Conservation (phyloP, 176 grass and related monocot species). For the Secale cereale region DNA sequence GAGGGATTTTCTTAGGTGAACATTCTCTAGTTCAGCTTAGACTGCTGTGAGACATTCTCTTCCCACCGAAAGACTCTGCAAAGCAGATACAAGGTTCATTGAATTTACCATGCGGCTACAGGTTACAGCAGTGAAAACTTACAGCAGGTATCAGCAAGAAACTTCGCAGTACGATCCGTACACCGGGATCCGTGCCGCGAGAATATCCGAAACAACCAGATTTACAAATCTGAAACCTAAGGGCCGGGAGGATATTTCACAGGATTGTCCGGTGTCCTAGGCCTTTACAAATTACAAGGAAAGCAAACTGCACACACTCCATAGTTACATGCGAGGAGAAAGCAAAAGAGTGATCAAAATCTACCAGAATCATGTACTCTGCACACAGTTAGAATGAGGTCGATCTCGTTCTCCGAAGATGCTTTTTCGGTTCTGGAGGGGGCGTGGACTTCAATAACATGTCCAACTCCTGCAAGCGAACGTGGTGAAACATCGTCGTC, state of each 20-base stretch:
- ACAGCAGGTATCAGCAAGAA: neutral
- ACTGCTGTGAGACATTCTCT: neutral
- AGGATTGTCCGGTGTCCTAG: neutral
- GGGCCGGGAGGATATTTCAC: neutral
- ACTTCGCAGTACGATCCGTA: neutral
- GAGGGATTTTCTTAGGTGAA: neutral
- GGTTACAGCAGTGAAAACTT: neutral
- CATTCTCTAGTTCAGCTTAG: neutral
- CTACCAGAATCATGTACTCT: neutral
- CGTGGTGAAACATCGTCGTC: neutral
- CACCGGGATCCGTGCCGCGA: neutral
- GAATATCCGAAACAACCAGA: neutral
- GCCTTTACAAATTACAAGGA: neutral
- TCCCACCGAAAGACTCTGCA: neutral
- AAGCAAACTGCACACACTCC: neutral
- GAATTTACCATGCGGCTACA: neutral
- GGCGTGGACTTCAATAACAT: neutral
- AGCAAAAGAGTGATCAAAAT: neutral
- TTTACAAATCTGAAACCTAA: constrained; percentile 2
- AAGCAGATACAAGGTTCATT: neutral
- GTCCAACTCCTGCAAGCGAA: neutral
- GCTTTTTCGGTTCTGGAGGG: neutral
- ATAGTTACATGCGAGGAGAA: neutral
- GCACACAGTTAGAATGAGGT: constrained; percentile 9
- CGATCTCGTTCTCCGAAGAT: constrained; percentile 1